Base-by-base conservation (phyloP, 1,284 basidiomycete species). In the Pseudozyma sp. region DNA sequence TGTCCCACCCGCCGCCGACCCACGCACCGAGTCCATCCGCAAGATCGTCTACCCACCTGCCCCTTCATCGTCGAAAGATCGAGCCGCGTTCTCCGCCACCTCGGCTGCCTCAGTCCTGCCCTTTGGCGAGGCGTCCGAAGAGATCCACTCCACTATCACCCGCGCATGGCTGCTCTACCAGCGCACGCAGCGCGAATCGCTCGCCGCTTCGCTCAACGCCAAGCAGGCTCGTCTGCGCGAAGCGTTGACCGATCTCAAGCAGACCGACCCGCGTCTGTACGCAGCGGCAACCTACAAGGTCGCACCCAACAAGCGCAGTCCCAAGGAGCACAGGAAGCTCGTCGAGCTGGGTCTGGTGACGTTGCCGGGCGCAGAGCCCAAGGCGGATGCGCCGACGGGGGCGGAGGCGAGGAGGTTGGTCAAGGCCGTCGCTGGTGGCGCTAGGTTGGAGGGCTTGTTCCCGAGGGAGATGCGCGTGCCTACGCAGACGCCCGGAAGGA, bases 61-160 rank as follows among this genome's bases (percentile, higher is more conserved):
- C 0, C 70, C 79, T 14, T 35, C 48, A 4, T 61, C 68, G 11
- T 55, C 58, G 37, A 69, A 71, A 44, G 68, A 75, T 37, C 59
- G 61, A 31, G 61, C 65, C 11, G 55, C 59, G 11, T 46, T 49
- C 19, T 48, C 60, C 9, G 58, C 61, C 42, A 74, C 73, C 6
- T 60, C 68, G 4, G 68, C 68, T 7, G 52, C 62, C 6, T 63
- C 62, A 4, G 73, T 77, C 5, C 55, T 78, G 5, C 70, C 70
- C 9, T 69, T 66, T 24, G 75, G 70, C 29, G 57, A 55, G 10
- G 75, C 58, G 0, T 74, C 76, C 19, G 68, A 70, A 24, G 94
- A 97, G 85, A 93, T 93, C 0, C 94, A 98, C 86, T 90, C 94
- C 77, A 98, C 94, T 7, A 94, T 98, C 70, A 92, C 92, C 74